phyloP scores from a whole-genome alignment of 129 eudicot genomes.

The Lactuca saligna region DNA sequence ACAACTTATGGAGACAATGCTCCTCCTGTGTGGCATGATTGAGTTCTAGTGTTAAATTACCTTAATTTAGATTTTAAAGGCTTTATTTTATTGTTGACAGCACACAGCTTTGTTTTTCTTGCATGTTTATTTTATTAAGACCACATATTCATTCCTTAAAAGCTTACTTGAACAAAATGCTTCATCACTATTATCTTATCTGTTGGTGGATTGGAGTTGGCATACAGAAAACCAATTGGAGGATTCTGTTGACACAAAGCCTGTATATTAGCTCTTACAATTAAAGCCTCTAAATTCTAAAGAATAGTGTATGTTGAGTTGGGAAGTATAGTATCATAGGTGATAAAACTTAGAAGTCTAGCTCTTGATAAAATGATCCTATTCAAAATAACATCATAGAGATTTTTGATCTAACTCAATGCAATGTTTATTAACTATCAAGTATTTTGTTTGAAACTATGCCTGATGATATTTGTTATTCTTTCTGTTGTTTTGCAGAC shows the following conservation, averaged over 20 bases:
- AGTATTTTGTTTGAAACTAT: too few relatives aligned
- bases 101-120: background rate
- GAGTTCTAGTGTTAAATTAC: slow-evolving; percentile 20
- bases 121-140: slow-evolving; percentile 1
- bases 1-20: slow-evolving; percentile 23
- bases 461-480: too few relatives aligned
- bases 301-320: background rate
- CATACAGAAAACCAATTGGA: background rate
- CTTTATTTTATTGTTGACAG: slow-evolving; percentile 10
- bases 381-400: too few relatives aligned
- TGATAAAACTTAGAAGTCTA: slow-evolving; percentile 1
- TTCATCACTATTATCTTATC: slow-evolving; percentile 5
- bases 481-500: background rate
- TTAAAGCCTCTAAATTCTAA: too few relatives aligned
- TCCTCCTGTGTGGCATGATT: slow-evolving; percentile 21
- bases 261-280: background rate
- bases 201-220: background rate
- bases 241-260: slow-evolving; percentile 8
- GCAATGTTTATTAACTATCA: too few relatives aligned
- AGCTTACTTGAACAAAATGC: slow-evolving; percentile 7
- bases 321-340: slow-evolving; percentile 15
- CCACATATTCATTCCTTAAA: background rate
- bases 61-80: slow-evolving; percentile 1
- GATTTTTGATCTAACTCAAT: background rate
- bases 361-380: background rate